These are phyloP conservation scores for Fusarium luffae DNA, from an alignment of 2,329 filamentous ascomycete genomes.

Conservation along the genomic window DNA sequence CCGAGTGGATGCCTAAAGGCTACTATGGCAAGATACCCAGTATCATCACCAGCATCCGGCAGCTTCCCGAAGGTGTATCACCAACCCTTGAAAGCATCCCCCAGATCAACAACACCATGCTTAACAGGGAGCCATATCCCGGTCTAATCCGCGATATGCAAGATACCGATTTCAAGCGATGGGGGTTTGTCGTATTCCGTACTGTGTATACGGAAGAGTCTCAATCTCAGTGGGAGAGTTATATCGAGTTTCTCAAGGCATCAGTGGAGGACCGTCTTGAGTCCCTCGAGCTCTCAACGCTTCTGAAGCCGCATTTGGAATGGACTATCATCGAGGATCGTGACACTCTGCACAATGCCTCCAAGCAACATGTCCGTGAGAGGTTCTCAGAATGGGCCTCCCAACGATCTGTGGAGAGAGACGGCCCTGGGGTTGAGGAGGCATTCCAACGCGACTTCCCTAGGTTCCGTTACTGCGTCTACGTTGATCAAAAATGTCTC, in stretches of 20 bases:
- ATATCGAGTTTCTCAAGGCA: constrained; percentile 25
- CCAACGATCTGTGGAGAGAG: background rate
- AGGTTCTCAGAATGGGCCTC: background rate
- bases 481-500: constrained; percentile 4
- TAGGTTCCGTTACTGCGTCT: constrained; percentile 1
- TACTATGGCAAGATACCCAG: background rate
- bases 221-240: constrained; percentile 15
- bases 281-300: background rate
- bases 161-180: background rate
- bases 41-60: constrained; percentile 14
- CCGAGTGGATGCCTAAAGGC: background rate
- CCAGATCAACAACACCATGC: background rate
- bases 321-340: constrained; percentile 19
- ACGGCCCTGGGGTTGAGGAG: background rate
- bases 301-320: background rate
- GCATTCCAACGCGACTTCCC: background rate
- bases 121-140: background rate
- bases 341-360: background rate
- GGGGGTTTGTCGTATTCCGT: constrained; percentile 12
- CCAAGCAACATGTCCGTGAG: constrained; percentile 8
- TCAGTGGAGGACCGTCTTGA: background rate
- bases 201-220: constrained; percentile 8
- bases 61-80: background rate
- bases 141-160: constrained; percentile 2
- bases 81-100: constrained; percentile 25